A percentile compares a stretch with the other conserved stretches of the same genome.
Evolutionary conservation across 1,284 basidiomycete genomes (phyloP).

Genomic region (Ceratobasidium papillatum): DNA sequence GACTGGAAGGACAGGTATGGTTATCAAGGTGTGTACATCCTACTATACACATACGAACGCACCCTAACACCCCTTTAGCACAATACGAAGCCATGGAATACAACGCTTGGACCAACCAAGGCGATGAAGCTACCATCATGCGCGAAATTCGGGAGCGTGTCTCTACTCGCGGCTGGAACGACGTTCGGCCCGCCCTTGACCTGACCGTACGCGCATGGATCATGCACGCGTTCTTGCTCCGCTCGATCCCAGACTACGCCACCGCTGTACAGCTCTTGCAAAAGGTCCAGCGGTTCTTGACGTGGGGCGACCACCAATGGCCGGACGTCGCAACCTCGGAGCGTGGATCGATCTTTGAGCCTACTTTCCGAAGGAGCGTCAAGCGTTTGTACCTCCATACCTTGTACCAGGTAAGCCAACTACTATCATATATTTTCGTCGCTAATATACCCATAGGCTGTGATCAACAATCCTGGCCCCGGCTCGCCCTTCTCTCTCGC

Average conservation of each 20-base stretch:
- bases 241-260: constrained; percentile 40
- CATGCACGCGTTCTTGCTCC: constrained; percentile 42
- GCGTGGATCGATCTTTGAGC: constrained; percentile 52
- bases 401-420: constrained; percentile 51
- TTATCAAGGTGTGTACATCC: constrained; percentile 26
- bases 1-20: constrained; percentile 37
- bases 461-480: constrained; percentile 28
- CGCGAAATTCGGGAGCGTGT: constrained; percentile 32
- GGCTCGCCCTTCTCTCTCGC: constrained; percentile 31
- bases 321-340: constrained; percentile 49
- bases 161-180: constrained; percentile 30
- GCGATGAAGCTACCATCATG: constrained; percentile 33
- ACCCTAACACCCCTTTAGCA: constrained; percentile 7
- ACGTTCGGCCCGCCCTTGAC: constrained; percentile 40
- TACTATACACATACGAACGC: neutral
- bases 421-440: too few species aligned
- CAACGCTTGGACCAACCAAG: constrained; percentile 39
- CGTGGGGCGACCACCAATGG: constrained; percentile 55
- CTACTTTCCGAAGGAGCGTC: constrained; percentile 52
- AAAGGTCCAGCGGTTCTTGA: constrained; percentile 53
- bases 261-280: constrained; percentile 43
- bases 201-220: constrained; percentile 45
- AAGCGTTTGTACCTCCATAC: constrained; percentile 50
- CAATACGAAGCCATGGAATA: constrained; percentile 40
- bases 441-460: constrained; percentile 7